These are phyloP conservation scores for Trifolium repens DNA, from an alignment of 306 rosid genomes.

Conservation along the genomic window DNA sequence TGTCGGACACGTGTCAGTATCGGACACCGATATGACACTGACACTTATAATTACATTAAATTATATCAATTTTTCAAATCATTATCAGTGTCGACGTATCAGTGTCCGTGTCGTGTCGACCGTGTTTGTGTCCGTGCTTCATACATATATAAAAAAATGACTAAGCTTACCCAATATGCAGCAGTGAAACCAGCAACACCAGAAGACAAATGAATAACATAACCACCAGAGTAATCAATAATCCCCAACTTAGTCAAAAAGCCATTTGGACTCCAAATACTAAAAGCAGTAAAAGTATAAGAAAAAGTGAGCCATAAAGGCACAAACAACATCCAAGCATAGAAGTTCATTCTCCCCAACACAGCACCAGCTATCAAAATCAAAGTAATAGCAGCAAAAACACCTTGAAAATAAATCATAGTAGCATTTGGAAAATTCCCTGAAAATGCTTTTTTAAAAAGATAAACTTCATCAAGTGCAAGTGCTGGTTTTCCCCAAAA, in stretches of 20 bases:
- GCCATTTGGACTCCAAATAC: conserved; percentile 52
- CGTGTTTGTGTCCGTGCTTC: too few species aligned
- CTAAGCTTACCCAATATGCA: conserved; percentile 50
- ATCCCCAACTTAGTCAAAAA: conserved; percentile 41
- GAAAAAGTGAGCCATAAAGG: conserved; percentile 63
- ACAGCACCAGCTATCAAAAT: conserved; percentile 57
- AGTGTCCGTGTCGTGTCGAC: too few species aligned
- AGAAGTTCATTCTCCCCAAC: conserved; percentile 58
- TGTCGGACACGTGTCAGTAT: too few species aligned
- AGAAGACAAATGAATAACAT: conserved; percentile 58
- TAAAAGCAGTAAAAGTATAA: conserved; percentile 51
- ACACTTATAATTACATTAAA: too few species aligned
- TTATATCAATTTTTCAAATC: too few species aligned
- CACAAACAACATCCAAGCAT: conserved; percentile 63
- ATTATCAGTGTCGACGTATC: too few species aligned
- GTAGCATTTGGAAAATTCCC: conserved; percentile 51
- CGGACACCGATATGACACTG: too few species aligned
- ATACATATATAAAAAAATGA: neutral
- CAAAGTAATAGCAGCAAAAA: conserved; percentile 57
- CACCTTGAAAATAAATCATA: conserved; percentile 54
- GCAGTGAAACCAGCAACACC: conserved; percentile 65
- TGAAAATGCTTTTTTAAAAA: conserved; percentile 35
- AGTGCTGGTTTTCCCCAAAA: conserved; percentile 49
- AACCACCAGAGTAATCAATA: conserved; percentile 55
- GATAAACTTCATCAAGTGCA: conserved; percentile 41